Evolutionary conservation across 2,329 filamentous ascomycete genomes (phyloP).

Genomic region (Coniochaeta prunicola): DNA sequence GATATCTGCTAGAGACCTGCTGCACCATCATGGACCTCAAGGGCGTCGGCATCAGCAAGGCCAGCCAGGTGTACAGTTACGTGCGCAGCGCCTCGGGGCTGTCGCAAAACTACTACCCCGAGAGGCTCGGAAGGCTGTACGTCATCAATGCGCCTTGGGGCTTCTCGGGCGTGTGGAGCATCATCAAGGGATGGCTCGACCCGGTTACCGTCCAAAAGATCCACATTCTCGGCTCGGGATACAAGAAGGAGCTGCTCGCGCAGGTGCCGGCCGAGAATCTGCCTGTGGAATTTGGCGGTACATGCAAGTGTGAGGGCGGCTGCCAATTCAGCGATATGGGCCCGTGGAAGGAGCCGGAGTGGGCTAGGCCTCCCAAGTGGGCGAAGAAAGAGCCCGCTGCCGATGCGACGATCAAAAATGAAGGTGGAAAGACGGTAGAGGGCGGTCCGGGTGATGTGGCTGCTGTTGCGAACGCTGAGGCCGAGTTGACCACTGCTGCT

Average conservation of each 20-base stretch:
- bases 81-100: conserved; percentile 77
- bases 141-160: conserved; percentile 98
- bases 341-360: conserved; percentile 75
- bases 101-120: conserved; percentile 98
- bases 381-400: conserved; percentile 36
- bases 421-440: conserved; percentile 25
- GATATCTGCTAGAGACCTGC: conserved; percentile 89
- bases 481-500: conserved; percentile 26
- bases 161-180: conserved; percentile 76
- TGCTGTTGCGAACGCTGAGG: conserved; percentile 21
- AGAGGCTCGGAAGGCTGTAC: conserved; percentile 92
- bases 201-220: conserved; percentile 97
- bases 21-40: conserved; percentile 98
- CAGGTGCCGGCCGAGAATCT: conserved; percentile 90
- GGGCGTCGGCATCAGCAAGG: conserved; percentile 78
- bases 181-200: conserved; percentile 92
- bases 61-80: conserved; percentile 80
- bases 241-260: conserved; percentile 74
- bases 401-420: conserved; percentile 27
- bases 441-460: conserved; percentile 23
- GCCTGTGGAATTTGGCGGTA: conserved; percentile 77
- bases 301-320: conserved; percentile 73
- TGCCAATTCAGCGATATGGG: conserved; percentile 84
- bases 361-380: conserved; percentile 59
- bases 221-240: conserved; percentile 73